Percentiles rank a stretch among this genome's conserved stretches.
These are phyloP conservation scores for Phytopythium sindhum DNA, from an alignment of 352 stramenopile genomes.

Conservation along the genomic window DNA sequence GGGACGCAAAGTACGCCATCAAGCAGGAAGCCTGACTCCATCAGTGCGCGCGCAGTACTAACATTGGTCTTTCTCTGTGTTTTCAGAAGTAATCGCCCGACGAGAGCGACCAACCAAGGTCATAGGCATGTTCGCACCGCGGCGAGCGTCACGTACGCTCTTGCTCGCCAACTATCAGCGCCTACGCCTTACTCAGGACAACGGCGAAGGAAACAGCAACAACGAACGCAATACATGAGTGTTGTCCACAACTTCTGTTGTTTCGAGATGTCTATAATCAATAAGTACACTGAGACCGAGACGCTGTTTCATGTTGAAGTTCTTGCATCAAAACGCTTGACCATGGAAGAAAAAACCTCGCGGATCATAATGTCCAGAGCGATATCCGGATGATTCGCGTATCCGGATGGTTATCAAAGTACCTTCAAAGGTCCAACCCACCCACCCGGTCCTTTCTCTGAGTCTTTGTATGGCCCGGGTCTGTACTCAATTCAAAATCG, in stretches of 20 bases:
- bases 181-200: neutral
- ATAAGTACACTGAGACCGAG: too few relatives aligned
- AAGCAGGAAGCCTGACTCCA: neutral
- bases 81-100: neutral
- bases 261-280: too few relatives aligned
- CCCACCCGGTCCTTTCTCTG: slow-evolving; percentile 4
- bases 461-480: slow-evolving; percentile 10
- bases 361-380: neutral
- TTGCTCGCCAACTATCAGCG: neutral
- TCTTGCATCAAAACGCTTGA: too few relatives aligned
- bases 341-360: too few relatives aligned
- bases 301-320: neutral
- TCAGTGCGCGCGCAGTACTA: neutral
- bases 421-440: neutral
- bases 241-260: too few relatives aligned
- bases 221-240: neutral
- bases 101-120: neutral
- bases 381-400: slow-evolving; percentile 14
- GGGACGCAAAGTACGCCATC: slow-evolving; percentile 49
- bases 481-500: neutral
- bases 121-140: neutral
- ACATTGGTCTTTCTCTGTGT: neutral
- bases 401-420: slow-evolving; percentile 6
- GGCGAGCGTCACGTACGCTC: neutral
- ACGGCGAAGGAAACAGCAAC: neutral